These are phyloP conservation scores for Skeletonema menzelii DNA, from an alignment of 108 stramenopile species.

Conservation along the genomic window DNA sequence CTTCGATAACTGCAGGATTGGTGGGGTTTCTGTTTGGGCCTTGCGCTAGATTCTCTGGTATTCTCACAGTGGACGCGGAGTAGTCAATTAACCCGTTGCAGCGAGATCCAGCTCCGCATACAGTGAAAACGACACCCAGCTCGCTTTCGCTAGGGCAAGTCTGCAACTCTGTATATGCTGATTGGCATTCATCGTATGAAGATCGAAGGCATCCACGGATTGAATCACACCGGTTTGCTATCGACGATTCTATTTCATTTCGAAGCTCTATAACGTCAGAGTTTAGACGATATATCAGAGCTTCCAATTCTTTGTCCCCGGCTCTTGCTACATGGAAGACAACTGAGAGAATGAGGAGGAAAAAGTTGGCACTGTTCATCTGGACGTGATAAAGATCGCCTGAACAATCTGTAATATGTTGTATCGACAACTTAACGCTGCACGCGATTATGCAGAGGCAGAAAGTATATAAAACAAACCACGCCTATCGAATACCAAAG, in stretches of 20 bases:
- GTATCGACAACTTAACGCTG: too few species aligned
- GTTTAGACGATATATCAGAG: slow-evolving; percentile 33
- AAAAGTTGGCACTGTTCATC: not conserved
- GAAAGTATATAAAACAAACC: too few species aligned
- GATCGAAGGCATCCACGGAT: slow-evolving; percentile 21
- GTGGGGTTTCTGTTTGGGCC: slow-evolving; percentile 30
- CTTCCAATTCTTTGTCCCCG: slow-evolving; percentile 7
- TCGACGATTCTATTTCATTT: slow-evolving; percentile 35
- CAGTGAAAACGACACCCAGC: slow-evolving; percentile 26
- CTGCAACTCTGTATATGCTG: slow-evolving; percentile 21
- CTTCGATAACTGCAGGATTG: slow-evolving; percentile 33
- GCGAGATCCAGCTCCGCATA: slow-evolving; percentile 21
- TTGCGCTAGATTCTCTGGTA: slow-evolving; percentile 11
- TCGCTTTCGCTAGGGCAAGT: slow-evolving; percentile 17
- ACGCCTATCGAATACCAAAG: too few species aligned
- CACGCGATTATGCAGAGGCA: too few species aligned
- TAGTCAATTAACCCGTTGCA: slow-evolving; percentile 41
- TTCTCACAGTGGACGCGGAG: slow-evolving; percentile 22
- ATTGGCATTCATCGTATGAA: slow-evolving; percentile 41
- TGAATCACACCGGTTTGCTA: slow-evolving; percentile 28
- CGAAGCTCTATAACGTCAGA: slow-evolving; percentile 41
- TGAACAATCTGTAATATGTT: too few species aligned
- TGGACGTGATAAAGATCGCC: too few species aligned
- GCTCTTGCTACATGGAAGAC: not conserved
- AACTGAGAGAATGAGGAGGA: not conserved